phyloP scores from a whole-genome alignment of 371 early-diverging fungal genomes.

The Mucor velutinosus region DNA sequence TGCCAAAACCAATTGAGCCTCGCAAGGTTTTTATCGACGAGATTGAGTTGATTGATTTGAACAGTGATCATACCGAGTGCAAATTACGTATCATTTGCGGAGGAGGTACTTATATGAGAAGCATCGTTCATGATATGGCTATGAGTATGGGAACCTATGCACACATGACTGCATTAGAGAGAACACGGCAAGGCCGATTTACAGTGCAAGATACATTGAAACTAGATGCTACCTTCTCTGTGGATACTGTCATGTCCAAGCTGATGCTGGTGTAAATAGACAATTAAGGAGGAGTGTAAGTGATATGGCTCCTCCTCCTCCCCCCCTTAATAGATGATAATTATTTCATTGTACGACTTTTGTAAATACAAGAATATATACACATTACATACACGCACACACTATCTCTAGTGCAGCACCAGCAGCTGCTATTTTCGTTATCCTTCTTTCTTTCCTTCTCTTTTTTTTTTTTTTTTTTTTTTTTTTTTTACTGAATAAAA shows the following conservation, averaged over 20 bases:
- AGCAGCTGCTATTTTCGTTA: not conserved
- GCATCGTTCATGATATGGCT: constrained; percentile 50
- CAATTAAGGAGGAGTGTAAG: not conserved
- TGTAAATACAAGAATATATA: not conserved
- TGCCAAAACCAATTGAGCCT: constrained; percentile 40
- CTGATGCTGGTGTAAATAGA: not conserved
- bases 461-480: constrained; percentile 12
- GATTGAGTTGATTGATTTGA: constrained; percentile 23
- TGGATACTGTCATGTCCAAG: not conserved
- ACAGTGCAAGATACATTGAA: constrained; percentile 17
- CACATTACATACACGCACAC: not conserved
- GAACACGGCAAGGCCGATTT: constrained; percentile 45
- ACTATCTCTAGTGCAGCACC: not conserved
- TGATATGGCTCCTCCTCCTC: no score
- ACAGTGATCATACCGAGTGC: constrained; percentile 16
- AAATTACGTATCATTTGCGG: constrained; percentile 38
- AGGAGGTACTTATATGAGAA: constrained; percentile 57
- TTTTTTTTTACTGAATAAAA: not conserved
- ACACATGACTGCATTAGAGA: constrained; percentile 47
- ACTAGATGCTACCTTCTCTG: constrained; percentile 13
- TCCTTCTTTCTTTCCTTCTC: not conserved
- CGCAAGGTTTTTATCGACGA: constrained; percentile 31
- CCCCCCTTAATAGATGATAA: not conserved
- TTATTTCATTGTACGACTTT: not conserved
- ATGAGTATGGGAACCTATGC: constrained; percentile 37